Evolutionary conservation across 2,329 filamentous ascomycete species (phyloP), one percentile per base, ranked within the genome.

Genomic region (Bipolaris victoriae): DNA sequence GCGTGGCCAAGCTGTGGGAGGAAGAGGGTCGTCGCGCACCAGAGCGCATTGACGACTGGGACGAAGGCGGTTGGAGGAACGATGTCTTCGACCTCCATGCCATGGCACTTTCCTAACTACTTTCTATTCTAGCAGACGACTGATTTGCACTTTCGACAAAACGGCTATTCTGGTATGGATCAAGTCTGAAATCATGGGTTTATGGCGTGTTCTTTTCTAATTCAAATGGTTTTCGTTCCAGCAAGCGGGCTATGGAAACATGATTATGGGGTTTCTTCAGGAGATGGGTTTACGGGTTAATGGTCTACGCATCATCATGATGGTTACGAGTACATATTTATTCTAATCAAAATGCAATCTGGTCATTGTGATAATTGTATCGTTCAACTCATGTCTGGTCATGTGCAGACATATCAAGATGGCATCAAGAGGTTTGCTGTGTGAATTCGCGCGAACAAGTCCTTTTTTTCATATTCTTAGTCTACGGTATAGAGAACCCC

Each of bases 1-100:
- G 92, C 75, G 80, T 97, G 24, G 90, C 95, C 49, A 92, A 90
- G 78, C 77, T 96, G n/a, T 97, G 92, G 91, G 86, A 94, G 64
- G 88, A 92, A 63, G 90, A 96, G 77, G 92, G 86, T 0, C 78
- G 81, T 20, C 81, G 83, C 60, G 92, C 91, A 0, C 83, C 82
- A 18, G 90, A 96, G 75, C 83, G 87, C 39, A 86, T 96, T 36
- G 87, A 93, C 63, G 90, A 94, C 63, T 88, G 87, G 70, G 85
- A 88, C 53, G 80, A 80, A 45, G 87, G 84, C 15, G 90, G 90
- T 0, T 97, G 92, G 92, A 84, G 90, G 65, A 97, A 96, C 74
- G 87, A 87, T 44, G 88, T 96, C n/a, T 96, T 97, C 60, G 82
- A 87, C 65, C 71, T 83, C 36, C 77, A 80, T 54, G 72, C 77